Base-by-base conservation (phyloP, 768 basidiomycete species). In the Candolleomyces efflorescens region DNA sequence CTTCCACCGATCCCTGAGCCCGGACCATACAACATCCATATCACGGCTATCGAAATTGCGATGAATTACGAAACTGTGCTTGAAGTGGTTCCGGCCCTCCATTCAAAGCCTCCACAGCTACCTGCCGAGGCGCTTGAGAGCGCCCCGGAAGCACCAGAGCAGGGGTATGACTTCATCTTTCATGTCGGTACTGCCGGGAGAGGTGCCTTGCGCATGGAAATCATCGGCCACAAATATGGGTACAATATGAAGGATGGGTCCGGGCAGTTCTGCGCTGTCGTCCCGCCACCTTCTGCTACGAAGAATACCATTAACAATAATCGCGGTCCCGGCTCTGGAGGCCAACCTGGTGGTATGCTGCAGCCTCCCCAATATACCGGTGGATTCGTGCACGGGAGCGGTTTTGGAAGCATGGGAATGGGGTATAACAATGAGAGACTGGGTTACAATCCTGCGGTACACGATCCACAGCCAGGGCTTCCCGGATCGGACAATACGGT, bases 181-280 rank as follows among this genome's bases (percentile, higher is more conserved):
- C 87, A 89, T 63, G 76, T 89, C 26, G 87, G 87, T 3, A 82
- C 86, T 18, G 86, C 85, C 5, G 82, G 83, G 15, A 77, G 84
- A 12, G 87, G 87, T 0, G 78, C 82, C 0, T 64, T 88, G 54
- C 75, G 84, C 20, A 78, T 89, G 76, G 87, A 89, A 67, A 76
- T 81, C 60, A 65, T 79, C n/a, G 80, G 81, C 0, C 87, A 89
- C 67, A 87, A 87, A 65, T 72, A 82, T 18, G 85, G 86, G 6
- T 89, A 88, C 67, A 75, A 81, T 46, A 85, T 85, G 81, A 85
- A 84, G 66, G 87, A 88, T 61, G 83, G 81, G 9, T 74, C 75
- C 3, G 82, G 81, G 7, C 77, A 80, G 59, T 77, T 82, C 52
- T 85, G 87, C 0, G 81, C 86, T 26, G 65, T 76, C 15, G 75